Percentiles rank a stretch among this genome's conserved stretches.
Evolutionary conservation across 192 early-diverging fungal genomes (phyloP).

Genomic region (Rhizophagus clarus): DNA sequence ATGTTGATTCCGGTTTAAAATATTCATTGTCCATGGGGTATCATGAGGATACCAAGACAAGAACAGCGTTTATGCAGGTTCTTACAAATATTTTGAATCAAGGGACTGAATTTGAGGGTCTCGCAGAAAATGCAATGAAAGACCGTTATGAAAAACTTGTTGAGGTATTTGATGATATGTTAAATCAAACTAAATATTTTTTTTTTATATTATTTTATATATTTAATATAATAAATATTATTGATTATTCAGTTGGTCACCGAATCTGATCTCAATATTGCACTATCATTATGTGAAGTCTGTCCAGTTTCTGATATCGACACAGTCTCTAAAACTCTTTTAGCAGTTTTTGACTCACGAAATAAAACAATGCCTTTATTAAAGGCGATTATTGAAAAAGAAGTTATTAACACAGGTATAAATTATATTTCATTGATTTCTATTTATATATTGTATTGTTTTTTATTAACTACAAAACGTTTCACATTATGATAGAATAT

Average conservation of each 20-base stretch:
- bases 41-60: constrained; percentile 86
- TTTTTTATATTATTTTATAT: neutral
- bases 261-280: constrained; percentile 73
- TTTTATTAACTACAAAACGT: neutral
- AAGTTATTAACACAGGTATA: constrained; percentile 82
- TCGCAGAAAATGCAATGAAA: constrained; percentile 74
- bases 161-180: constrained; percentile 51
- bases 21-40: constrained; percentile 89
- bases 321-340: constrained; percentile 76
- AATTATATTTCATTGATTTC: neutral
- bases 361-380: constrained; percentile 73
- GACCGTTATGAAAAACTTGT: constrained; percentile 81
- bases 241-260: constrained; percentile 51
- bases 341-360: constrained; percentile 79
- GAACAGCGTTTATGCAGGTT: constrained; percentile 91
- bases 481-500: constrained; percentile 24
- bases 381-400: constrained; percentile 79
- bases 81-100: constrained; percentile 88
- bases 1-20: constrained; percentile 90
- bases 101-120: constrained; percentile 83
- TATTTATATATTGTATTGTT: neutral
- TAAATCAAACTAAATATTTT: neutral
- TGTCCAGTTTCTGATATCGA: constrained; percentile 88
- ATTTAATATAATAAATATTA: constrained; percentile 1
- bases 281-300: constrained; percentile 82